These are phyloP conservation scores for Myxozyma mucilagina DNA, from an alignment of 805 yeast genomes.

Conservation along the genomic window DNA sequence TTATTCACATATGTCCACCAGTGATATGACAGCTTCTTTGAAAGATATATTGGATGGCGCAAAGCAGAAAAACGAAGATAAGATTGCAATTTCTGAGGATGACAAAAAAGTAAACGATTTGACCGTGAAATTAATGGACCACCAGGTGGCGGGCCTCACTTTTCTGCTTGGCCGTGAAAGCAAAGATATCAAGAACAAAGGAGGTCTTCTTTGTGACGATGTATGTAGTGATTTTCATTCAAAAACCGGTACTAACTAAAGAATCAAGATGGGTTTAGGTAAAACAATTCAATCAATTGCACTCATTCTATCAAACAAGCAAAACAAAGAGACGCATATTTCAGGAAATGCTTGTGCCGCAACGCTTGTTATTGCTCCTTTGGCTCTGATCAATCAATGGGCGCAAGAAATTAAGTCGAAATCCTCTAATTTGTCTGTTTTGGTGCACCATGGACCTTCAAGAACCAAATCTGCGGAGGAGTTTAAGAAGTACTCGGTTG, in stretches of 20 bases:
- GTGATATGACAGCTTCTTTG: slow-evolving; percentile 13
- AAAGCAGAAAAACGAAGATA: not conserved
- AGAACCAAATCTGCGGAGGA: slow-evolving; percentile 19
- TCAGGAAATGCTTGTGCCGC: slow-evolving; percentile 34
- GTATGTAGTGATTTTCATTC: slow-evolving; percentile 5
- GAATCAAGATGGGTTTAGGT: slow-evolving; percentile 78
- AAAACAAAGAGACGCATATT: slow-evolving; percentile 46
- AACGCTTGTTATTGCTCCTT: slow-evolving; percentile 48
- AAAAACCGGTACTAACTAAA: not conserved
- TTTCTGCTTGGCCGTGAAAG: slow-evolving; percentile 47
- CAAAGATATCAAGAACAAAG: slow-evolving; percentile 40
- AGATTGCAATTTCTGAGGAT: not conserved
- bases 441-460: slow-evolving; percentile 44
- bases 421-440: slow-evolving; percentile 39
- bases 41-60: slow-evolving; percentile 18
- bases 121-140: slow-evolving; percentile 46
- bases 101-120: slow-evolving; percentile 42
- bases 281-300: slow-evolving; percentile 80
- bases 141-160: slow-evolving; percentile 49
- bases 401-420: slow-evolving; percentile 42
- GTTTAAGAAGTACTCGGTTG: slow-evolving; percentile 61
- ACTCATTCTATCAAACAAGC: slow-evolving; percentile 50
- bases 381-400: slow-evolving; percentile 49
- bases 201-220: slow-evolving; percentile 78
- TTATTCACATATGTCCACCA: slow-evolving; percentile 15